Conservation (phyloP, 1,284 basidiomycete genomes). For the Sporisorium iseilematis-ciliati region DNA sequence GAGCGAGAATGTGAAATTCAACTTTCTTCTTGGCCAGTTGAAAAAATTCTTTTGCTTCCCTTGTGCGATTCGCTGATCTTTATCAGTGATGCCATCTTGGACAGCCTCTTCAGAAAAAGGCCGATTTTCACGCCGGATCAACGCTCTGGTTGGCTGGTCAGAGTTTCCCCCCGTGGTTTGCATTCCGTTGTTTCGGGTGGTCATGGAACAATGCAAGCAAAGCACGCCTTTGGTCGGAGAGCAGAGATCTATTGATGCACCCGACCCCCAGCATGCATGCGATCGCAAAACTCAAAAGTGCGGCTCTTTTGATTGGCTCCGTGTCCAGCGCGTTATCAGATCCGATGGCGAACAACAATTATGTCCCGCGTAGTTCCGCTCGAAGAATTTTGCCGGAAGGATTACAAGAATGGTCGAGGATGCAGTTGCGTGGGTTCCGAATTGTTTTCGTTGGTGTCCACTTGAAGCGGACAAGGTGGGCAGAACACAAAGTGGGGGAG, state of each 20-base stretch:
- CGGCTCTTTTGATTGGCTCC: not conserved
- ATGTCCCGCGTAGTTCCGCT: not conserved
- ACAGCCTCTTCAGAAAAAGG: too few relatives aligned
- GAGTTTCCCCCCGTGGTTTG: not conserved
- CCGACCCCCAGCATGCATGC: too few relatives aligned
- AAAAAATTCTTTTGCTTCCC: not conserved
- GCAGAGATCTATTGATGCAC: too few relatives aligned
- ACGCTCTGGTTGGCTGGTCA: not conserved
- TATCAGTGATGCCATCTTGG: conserved; percentile 11
- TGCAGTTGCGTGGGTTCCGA: too few relatives aligned
- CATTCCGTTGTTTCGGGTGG: not conserved
- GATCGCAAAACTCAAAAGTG: too few relatives aligned
- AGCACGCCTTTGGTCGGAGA: not conserved
- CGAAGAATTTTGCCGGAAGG: too few relatives aligned
- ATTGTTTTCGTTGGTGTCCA: too few relatives aligned
- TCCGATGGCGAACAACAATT: conserved; percentile 1
- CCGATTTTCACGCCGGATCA: conserved; percentile 18
- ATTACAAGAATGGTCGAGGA: too few relatives aligned
- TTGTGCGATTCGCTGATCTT: conserved; percentile 6
- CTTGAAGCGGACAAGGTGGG: too few relatives aligned
- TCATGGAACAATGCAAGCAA: too few relatives aligned
- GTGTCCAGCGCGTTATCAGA: conserved; percentile 6
- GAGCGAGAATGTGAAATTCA: not conserved
- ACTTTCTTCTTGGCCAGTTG: not conserved
- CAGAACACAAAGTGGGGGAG: too few relatives aligned